These are phyloP conservation scores for Penicillium sp. DNA, from an alignment of 2,329 filamentous ascomycete species.

Conservation along the genomic window DNA sequence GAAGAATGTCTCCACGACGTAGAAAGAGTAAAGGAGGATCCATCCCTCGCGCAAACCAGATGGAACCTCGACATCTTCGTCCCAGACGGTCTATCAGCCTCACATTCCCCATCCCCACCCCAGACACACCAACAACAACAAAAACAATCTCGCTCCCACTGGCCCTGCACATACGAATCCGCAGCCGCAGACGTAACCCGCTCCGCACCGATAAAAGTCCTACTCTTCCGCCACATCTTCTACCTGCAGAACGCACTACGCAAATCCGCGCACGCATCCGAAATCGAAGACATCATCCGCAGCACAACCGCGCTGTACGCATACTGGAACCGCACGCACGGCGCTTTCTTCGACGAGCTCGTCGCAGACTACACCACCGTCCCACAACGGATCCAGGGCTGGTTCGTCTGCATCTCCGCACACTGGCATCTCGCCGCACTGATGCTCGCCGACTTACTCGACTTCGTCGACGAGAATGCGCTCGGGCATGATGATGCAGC, in stretches of 20 bases:
- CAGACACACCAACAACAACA: no score
- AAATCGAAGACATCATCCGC: neutral
- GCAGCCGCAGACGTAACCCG: neutral
- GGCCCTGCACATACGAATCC: neutral
- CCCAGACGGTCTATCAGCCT: neutral
- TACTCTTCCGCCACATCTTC: neutral
- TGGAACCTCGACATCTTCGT: conserved; percentile 5
- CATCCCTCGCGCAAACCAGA: neutral
- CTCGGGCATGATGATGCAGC: neutral
- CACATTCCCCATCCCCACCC: no score
- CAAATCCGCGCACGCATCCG: neutral
- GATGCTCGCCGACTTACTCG: neutral
- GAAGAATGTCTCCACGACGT: neutral
- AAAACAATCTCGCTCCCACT: neutral
- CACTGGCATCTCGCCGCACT: neutral
- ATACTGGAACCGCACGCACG: conserved; percentile 3
- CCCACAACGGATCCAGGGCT: neutral
- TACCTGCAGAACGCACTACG: conserved; percentile 1
- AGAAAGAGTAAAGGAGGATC: neutral
- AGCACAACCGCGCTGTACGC: neutral
- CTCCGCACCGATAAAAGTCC: neutral
- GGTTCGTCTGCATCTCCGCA: neutral
- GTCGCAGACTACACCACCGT: neutral
- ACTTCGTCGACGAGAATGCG: neutral
- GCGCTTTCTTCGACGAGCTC: neutral